Percentiles rank a stretch among this genome's conserved stretches.
These are phyloP conservation scores for Papiliotrema nemorosa DNA, from an alignment of 1,284 basidiomycete species.

Conservation along the genomic window DNA sequence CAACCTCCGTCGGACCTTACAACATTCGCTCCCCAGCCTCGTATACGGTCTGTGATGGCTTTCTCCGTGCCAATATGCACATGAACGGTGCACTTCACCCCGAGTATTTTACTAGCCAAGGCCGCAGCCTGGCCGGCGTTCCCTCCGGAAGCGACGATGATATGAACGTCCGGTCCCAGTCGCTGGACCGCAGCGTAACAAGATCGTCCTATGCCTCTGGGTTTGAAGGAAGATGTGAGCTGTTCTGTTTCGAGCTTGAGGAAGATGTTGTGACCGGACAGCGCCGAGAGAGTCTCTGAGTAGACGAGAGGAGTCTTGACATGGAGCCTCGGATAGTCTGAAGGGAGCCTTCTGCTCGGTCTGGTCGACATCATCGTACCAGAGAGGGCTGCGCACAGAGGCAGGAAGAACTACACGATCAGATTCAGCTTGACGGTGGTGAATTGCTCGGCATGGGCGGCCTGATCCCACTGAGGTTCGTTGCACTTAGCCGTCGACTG, in stretches of 20 bases:
- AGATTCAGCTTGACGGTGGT: too few relatives aligned
- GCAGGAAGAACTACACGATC: too few relatives aligned
- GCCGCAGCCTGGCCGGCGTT: slow-evolving; percentile 5
- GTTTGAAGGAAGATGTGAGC: slow-evolving; percentile 3
- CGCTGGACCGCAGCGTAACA: slow-evolving; percentile 3
- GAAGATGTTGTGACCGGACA: slow-evolving; percentile 2
- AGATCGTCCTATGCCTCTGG: slow-evolving; percentile 2
- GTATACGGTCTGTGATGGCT: neutral
- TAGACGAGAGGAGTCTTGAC: slow-evolving; percentile 2
- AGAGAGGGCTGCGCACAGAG: too few relatives aligned
- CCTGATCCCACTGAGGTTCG: too few relatives aligned
- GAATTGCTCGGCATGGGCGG: too few relatives aligned
- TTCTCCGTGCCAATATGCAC: slow-evolving; percentile 1
- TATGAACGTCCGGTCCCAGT: slow-evolving; percentile 1
- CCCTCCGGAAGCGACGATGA: slow-evolving; percentile 4
- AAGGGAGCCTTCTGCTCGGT: too few relatives aligned
- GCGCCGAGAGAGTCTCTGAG: neutral
- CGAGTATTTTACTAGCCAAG: neutral
- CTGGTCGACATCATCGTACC: too few relatives aligned
- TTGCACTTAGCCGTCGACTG: too few relatives aligned
- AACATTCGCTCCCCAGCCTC: slow-evolving; percentile 2
- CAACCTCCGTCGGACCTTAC: neutral
- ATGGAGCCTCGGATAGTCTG: neutral
- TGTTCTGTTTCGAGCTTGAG: slow-evolving; percentile 6
- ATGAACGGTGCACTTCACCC: slow-evolving; percentile 6